phyloP scores from a whole-genome alignment of 257 asterid species.

The Solanum appendiculatum region DNA sequence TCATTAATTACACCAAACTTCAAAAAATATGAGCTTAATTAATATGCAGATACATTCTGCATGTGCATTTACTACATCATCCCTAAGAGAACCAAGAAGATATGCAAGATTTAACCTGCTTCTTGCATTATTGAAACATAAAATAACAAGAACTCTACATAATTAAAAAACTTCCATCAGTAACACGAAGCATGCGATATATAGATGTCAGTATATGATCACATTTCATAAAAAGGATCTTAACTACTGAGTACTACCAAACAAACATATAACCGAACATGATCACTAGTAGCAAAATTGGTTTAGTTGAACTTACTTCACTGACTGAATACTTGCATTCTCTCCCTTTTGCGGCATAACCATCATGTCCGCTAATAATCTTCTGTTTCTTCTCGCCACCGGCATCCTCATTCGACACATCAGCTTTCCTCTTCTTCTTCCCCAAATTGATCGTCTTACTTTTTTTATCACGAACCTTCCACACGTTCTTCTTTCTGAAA shows the following conservation, averaged over 20 bases:
- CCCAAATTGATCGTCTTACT: constrained; percentile 20
- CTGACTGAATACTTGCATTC: constrained; percentile 9
- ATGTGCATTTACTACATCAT: not conserved
- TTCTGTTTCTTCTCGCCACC: constrained; percentile 37
- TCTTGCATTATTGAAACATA: not conserved
- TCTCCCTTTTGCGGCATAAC: constrained; percentile 8
- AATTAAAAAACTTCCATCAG: not conserved
- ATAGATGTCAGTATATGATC: not conserved
- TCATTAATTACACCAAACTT: not conserved
- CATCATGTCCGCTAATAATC: constrained; percentile 13
- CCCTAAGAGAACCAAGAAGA: not conserved
- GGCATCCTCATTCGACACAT: constrained; percentile 6
- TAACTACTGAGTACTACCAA: not conserved
- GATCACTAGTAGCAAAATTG: not conserved
- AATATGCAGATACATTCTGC: not conserved
- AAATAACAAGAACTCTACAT: not conserved
- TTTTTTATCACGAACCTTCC: constrained; percentile 76
- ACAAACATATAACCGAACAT: not conserved
- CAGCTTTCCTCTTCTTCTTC: constrained; percentile 39
- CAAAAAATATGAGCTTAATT: not conserved
- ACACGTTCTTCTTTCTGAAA: constrained; percentile 69
- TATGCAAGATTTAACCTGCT: not conserved
- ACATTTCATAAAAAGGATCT: not conserved
- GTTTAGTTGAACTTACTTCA: constrained; percentile 19
- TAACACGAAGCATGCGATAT: not conserved